A percentile compares a stretch with the other conserved stretches of the same genome.
These are phyloP conservation scores for Ceratobasidium sp. DNA, from an alignment of 1,284 basidiomycete genomes.

Conservation along the genomic window DNA sequence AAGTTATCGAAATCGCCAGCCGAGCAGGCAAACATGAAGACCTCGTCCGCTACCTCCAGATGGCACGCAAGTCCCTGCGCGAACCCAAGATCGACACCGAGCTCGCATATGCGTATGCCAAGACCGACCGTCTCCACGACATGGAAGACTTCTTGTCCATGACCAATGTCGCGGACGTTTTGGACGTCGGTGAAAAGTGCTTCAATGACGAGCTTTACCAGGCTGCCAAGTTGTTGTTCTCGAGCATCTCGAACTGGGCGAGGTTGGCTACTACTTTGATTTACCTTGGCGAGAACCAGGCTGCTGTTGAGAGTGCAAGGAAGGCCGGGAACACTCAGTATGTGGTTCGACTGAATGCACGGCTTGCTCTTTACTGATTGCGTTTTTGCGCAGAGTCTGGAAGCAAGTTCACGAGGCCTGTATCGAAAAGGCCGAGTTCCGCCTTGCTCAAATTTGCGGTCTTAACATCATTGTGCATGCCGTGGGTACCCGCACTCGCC, in stretches of 20 bases:
- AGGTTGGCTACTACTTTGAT: slow-evolving; percentile 97
- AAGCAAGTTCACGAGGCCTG: slow-evolving; percentile 99
- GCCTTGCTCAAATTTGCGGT: slow-evolving; percentile 97
- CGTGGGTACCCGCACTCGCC: slow-evolving; percentile 55
- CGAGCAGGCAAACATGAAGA: slow-evolving; percentile 98
- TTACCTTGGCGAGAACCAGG: slow-evolving; percentile 97
- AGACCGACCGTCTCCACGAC: slow-evolving; percentile 94
- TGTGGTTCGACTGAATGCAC: slow-evolving; percentile 48
- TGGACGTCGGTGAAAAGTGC: slow-evolving; percentile 97
- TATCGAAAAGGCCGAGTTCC: slow-evolving; percentile 96
- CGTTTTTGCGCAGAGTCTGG: slow-evolving; percentile 76
- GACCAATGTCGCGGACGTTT: slow-evolving; percentile 97
- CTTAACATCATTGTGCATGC: slow-evolving; percentile 93
- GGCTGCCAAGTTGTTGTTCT: slow-evolving; percentile 93
- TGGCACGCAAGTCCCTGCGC: slow-evolving; percentile 97
- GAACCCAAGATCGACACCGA: slow-evolving; percentile 99
- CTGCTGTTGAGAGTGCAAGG: slow-evolving; percentile 96
- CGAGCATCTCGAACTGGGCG: slow-evolving; percentile 98
- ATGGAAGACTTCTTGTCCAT: slow-evolving; percentile 99
- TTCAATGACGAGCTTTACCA: slow-evolving; percentile 99
- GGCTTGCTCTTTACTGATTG: slow-evolving; percentile 18
- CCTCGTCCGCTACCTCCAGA: slow-evolving; percentile 95
- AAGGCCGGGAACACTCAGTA: slow-evolving; percentile 99
- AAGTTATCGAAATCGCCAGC: slow-evolving; percentile 96
- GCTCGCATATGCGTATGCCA: slow-evolving; percentile 93